Evolutionary conservation across 1,284 basidiomycete species (phyloP), one percentile per base, ranked within the genome.

Genomic region (Rhodotorula sp.): DNA sequence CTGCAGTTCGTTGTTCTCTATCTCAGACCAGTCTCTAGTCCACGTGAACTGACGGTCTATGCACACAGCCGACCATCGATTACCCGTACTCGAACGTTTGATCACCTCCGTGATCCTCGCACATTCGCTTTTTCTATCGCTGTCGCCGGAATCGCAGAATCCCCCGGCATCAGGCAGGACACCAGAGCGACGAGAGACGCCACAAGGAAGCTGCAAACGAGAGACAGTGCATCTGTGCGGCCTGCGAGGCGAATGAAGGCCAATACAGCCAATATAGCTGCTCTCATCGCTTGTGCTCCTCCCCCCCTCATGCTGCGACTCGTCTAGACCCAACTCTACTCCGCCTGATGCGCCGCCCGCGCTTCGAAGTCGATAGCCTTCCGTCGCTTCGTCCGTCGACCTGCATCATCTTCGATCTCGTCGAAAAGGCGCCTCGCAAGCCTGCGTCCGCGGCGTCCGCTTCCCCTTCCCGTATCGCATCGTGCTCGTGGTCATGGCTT

Each of bases 401-500:
- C 24, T 8, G 34, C 30, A 4, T 26, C 34, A 2, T 37, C 59
- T 3, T 31, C 64, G 11, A 48, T 47, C 3, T 16, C 59, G 15
- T 51, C 59, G 40, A 64, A 59, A 15, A 64, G 50, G 31, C 44
- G 11, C 26, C 34, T 1, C 62, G 62, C n/a, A 18, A 37, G 1
- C 62, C 47, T 4, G 31, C 46, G 50, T 65, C 64, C 0, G 30
- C 31, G 20, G 30, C 58, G 58, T 50, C 64, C 22, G 31, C 52
- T 24, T 65, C 64, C 44, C 24, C 48, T 10, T n/a, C 56, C 7
- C 28, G 37, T 9, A 60, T 28, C 15, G 52, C 48, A 4, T 46
- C 64, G 58, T 44, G 40, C n/a, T 60, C 58, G 30, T 64, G 54
- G 24, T 53, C 51, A 31, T 52, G 51, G 40, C 59, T 44, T 57